Evolutionary conservation across 768 basidiomycete species (phyloP).

Genomic region (Cubamyces sp.): DNA sequence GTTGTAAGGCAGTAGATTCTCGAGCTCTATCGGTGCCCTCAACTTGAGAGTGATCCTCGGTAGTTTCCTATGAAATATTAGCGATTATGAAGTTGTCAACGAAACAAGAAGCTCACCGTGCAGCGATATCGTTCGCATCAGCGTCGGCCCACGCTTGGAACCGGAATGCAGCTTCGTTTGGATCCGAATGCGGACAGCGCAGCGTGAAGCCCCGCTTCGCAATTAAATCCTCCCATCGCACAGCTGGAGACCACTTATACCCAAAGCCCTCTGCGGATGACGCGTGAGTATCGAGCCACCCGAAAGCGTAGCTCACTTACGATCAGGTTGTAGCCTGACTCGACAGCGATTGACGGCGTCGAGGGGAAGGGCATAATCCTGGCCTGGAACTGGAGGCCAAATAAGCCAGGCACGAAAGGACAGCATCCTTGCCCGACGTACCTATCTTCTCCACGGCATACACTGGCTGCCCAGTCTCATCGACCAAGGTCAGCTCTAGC

Average conservation of each 20-base stretch:
- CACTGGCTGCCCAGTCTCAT: slow-evolving; percentile 80
- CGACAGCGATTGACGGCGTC: slow-evolving; percentile 83
- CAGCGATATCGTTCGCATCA: slow-evolving; percentile 57
- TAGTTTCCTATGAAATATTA: slow-evolving; percentile 58
- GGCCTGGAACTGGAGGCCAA: slow-evolving; percentile 64
- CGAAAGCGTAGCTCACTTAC: slow-evolving; percentile 50
- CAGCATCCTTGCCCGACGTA: slow-evolving; percentile 31
- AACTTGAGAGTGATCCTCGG: slow-evolving; percentile 86
- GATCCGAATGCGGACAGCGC: slow-evolving; percentile 81
- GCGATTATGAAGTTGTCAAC: neutral
- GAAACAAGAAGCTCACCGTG: slow-evolving; percentile 49
- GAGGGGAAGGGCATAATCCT: slow-evolving; percentile 88
- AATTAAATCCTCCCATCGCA: slow-evolving; percentile 89
- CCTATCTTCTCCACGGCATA: slow-evolving; percentile 85
- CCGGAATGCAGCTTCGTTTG: slow-evolving; percentile 86
- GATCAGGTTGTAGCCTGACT: slow-evolving; percentile 88
- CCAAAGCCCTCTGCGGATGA: slow-evolving; percentile 85
- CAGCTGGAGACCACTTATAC: slow-evolving; percentile 88
- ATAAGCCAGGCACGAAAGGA: neutral
- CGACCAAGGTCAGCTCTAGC: slow-evolving; percentile 87
- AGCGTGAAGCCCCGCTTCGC: slow-evolving; percentile 71
- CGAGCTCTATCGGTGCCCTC: slow-evolving; percentile 91
- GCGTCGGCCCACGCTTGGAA: slow-evolving; percentile 91
- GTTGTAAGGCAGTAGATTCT: slow-evolving; percentile 94
- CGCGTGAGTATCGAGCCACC: neutral